Conservation (phyloP, 2,329 filamentous ascomycete genomes). For the Xylariaceae sp. region DNA sequence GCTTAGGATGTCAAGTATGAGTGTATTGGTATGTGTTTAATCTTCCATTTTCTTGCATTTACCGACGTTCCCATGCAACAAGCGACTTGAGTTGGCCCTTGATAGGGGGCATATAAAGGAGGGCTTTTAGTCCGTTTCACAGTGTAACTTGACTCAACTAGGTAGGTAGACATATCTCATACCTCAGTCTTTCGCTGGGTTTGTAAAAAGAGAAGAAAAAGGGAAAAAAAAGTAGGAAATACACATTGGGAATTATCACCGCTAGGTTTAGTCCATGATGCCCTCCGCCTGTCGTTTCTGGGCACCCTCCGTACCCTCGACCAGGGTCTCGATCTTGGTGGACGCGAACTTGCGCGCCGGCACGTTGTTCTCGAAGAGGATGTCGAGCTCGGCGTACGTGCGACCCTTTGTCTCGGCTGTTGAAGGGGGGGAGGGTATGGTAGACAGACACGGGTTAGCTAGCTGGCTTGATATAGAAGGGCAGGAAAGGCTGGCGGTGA, state of each 20-base stretch:
- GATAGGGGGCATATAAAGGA: too few species aligned
- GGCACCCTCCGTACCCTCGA: conserved; percentile 25
- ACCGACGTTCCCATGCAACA: too few species aligned
- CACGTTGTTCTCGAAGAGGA: conserved; percentile 38
- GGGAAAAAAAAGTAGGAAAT: too few species aligned
- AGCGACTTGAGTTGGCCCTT: too few species aligned
- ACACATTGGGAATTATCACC: not conserved
- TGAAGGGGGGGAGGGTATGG: not conserved
- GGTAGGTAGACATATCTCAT: too few species aligned
- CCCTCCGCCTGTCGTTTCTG: conserved; percentile 25
- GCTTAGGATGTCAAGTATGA: not conserved
- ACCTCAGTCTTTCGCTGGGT: too few species aligned
- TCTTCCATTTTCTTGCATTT: too few species aligned
- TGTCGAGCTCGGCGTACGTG: conserved; percentile 44
- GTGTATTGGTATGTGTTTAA: not conserved
- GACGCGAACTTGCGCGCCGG: conserved; percentile 33
- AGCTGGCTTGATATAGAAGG: not conserved
- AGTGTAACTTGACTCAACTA: too few species aligned
- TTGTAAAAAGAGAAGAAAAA: not conserved
- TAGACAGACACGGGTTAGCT: not conserved
- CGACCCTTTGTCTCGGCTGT: conserved; percentile 34
- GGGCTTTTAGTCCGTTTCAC: too few species aligned
- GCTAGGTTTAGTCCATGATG: conserved; percentile 13
- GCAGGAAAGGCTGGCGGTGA: not conserved
- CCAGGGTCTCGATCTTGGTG: conserved; percentile 27